Evolutionary conservation across 108 stramenopile species (phyloP).

Genomic region (Hondaea fermentalgiana): DNA sequence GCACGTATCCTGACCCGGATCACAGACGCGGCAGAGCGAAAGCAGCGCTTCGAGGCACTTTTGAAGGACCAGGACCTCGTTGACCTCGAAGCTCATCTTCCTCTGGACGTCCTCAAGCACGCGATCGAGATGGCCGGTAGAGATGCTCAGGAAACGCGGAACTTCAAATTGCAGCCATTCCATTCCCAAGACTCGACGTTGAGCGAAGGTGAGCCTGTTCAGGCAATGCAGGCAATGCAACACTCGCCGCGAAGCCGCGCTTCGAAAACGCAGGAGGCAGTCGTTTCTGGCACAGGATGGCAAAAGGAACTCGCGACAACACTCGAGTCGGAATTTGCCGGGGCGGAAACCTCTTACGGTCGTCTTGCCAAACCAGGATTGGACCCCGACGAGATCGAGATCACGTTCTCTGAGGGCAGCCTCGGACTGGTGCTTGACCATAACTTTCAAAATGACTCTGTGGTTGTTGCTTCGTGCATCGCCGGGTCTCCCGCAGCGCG

Average conservation of each 20-base stretch:
- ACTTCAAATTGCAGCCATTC: neutral
- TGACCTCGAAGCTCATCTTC: neutral
- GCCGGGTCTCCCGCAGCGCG: neutral
- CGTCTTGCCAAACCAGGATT: neutral
- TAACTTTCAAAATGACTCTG: neutral
- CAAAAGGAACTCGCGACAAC: neutral
- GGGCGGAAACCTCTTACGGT: neutral
- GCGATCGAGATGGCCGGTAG: neutral
- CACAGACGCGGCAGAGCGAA: neutral
- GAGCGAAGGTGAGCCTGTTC: neutral
- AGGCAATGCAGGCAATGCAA: neutral
- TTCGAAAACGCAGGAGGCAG: neutral
- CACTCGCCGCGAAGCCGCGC: neutral
- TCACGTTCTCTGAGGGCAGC: neutral
- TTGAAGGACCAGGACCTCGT: neutral
- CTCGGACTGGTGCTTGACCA: slow-evolving; percentile 5
- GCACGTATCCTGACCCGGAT: neutral
- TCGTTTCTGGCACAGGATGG: neutral
- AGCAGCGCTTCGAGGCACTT: neutral
- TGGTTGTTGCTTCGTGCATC: neutral
- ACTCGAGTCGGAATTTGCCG: neutral
- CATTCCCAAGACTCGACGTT: neutral
- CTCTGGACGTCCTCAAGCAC: neutral
- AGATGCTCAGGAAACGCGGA: neutral
- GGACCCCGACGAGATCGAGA: neutral